Conservation (phyloP, 805 yeast species). For the Ogataea haglerorum region DNA sequence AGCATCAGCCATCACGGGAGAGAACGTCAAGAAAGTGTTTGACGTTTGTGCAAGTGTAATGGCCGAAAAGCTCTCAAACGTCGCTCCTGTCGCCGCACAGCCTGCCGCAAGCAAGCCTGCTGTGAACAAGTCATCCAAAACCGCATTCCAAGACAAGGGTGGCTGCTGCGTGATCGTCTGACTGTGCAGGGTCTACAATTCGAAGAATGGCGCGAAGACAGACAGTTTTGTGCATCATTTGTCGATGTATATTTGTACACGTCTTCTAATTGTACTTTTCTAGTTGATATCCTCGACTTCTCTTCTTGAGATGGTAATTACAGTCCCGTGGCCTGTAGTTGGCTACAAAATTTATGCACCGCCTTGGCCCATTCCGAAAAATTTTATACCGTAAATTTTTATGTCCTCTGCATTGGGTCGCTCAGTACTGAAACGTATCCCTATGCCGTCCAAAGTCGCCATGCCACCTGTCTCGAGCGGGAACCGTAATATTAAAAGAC, state of each 20-base stretch:
- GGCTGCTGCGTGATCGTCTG: constrained; percentile 15
- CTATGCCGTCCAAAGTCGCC: constrained; percentile 3
- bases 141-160: constrained; percentile 3
- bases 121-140: background rate
- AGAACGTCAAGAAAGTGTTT: constrained; percentile 64
- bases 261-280: constrained; percentile 2
- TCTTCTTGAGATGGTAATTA: background rate
- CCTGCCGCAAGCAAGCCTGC: background rate
- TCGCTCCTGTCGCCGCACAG: constrained; percentile 3
- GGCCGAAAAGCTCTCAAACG: constrained; percentile 7
- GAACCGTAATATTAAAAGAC: constrained; percentile 20
- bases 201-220: background rate
- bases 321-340: constrained; percentile 1
- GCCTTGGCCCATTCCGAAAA: constrained; percentile 2
- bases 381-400: constrained; percentile 1
- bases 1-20: constrained; percentile 69
- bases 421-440: constrained; percentile 2
- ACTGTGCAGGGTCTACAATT: background rate
- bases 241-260: background rate
- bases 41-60: constrained; percentile 39
- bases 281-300: background rate
- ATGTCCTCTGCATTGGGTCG: constrained; percentile 4
- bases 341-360: constrained; percentile 3
- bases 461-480: background rate
- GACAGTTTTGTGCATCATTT: background rate